Evolutionary conservation across 768 basidiomycete species (phyloP), one percentile per base, ranked within the genome.

Genomic region (Russula foetens): DNA sequence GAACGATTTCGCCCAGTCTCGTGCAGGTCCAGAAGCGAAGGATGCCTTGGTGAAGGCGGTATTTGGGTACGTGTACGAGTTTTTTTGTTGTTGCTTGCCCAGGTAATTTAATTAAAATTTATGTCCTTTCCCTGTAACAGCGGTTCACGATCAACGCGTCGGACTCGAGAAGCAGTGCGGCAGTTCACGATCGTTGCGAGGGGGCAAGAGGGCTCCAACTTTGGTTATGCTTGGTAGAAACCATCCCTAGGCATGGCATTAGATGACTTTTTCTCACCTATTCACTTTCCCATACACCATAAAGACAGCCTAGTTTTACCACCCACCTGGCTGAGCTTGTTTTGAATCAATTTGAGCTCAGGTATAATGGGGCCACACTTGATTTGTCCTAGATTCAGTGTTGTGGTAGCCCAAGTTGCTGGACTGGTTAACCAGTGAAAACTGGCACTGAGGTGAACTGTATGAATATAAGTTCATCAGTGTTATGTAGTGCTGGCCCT

Each of bases 121-220:
- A 9, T 28, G 2, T n/a, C 11, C 6, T 48, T 26, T 3, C 28
- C 17, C 44, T 47, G 26, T 24, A 1, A 7, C 46, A 33, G 11
- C 56, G 89, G 89, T 28, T 84, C 90, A 38, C 80, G 89, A 44
- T 88, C 88, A 19, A 74, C 84, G 2, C 87, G 85, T 69, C 80
- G 78, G 65, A 91, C 85, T 38, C 77, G 88, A 63, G 92, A 93
- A 41, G 92, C 92, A 0, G 85, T 91, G 12, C 85, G 92, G 65
- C 90, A 95, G 63, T 94, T 96, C 71, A 86, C 87, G 1, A 77
- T 96, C 0, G 81, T 96, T 21, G 87, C 91, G 12, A 75, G 92
- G 68, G 92, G 92, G 2, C 71, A 94, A 58, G 90, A 91, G 66
- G 90, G 88, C 8, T 87, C 91, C 9, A 85, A 82, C 62, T 95